Conservation (phyloP, 495 filamentous ascomycete genomes). For the Eremomyces bilateralis region DNA sequence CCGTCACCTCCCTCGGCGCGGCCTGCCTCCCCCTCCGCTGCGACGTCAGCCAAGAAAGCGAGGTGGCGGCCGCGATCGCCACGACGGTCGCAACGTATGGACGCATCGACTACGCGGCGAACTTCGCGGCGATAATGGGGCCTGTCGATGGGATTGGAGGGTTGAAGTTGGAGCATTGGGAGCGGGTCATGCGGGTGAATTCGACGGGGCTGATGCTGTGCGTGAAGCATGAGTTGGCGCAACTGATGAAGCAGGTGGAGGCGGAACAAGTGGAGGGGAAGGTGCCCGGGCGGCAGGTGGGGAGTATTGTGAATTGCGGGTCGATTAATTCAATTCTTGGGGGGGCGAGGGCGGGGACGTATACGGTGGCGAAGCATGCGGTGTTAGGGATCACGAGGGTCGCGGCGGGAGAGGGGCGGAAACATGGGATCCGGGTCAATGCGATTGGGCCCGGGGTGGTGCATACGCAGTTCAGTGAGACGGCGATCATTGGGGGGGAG, state of each 20-base stretch:
- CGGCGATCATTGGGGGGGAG: no score
- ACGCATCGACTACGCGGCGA: constrained; percentile 32
- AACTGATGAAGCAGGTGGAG: constrained; percentile 18
- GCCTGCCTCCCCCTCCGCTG: constrained; percentile 12
- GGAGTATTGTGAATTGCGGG: constrained; percentile 33
- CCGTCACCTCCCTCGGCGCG: constrained; percentile 6
- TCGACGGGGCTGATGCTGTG: constrained; percentile 15
- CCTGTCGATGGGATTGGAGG: constrained; percentile 24
- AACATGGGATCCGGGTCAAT: constrained; percentile 34
- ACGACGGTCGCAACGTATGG: constrained; percentile 11
- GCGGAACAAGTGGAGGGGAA: constrained; percentile 8
- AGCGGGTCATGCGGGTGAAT: constrained; percentile 15
- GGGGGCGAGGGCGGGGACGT: constrained; percentile 24
- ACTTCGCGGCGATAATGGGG: constrained; percentile 24
- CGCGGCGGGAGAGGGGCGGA: constrained; percentile 35
- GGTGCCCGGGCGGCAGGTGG: background rate
- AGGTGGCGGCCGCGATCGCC: constrained; percentile 13
- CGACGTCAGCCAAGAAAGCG: constrained; percentile 17
- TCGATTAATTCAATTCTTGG: constrained; percentile 33
- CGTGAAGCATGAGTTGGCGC: constrained; percentile 8
- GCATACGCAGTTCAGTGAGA: no score
- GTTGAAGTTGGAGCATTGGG: constrained; percentile 14
- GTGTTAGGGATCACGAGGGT: constrained; percentile 35
- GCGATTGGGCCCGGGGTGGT: constrained; percentile 18
- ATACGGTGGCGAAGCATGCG: constrained; percentile 32